Evolutionary conservation across 2,329 filamentous ascomycete genomes (phyloP).

Genomic region (Aureobasidium uvarum): DNA sequence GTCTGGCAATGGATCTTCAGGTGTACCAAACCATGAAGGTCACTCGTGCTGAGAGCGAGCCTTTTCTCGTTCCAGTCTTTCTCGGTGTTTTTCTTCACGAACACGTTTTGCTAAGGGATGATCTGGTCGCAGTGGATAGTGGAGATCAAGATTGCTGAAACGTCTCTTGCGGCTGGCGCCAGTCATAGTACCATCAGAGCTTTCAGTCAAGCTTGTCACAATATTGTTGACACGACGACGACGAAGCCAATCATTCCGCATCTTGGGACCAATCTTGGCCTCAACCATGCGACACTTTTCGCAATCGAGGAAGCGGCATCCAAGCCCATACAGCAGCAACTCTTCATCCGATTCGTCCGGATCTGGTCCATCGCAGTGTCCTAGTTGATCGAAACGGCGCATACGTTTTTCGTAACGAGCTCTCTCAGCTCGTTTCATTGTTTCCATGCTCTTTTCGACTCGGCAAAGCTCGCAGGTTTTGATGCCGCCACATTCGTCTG

Average conservation of each 20-base stretch:
- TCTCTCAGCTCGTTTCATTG: neutral
- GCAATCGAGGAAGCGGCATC: neutral
- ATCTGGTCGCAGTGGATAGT: neutral
- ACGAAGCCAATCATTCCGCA: conserved; percentile 3
- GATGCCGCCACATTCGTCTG: neutral
- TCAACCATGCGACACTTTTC: conserved; percentile 2
- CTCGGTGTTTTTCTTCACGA: neutral
- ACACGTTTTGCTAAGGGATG: neutral
- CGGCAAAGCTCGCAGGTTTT: neutral
- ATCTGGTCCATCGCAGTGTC: neutral
- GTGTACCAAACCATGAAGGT: neutral
- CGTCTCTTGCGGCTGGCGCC: neutral
- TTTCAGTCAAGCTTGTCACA: neutral
- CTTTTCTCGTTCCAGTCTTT: neutral
- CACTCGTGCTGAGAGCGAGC: neutral
- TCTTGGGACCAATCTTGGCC: neutral
- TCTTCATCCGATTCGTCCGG: neutral
- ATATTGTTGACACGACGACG: neutral
- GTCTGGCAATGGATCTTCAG: conserved; percentile 10
- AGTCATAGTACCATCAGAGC: neutral
- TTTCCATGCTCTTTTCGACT: neutral
- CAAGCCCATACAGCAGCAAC: neutral
- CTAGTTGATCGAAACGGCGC: neutral
- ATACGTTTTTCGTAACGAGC: neutral
- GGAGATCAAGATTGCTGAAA: neutral